Evolutionary conservation across 1,284 basidiomycete species (phyloP).

Genomic region (Papiliotrema laurentii): DNA sequence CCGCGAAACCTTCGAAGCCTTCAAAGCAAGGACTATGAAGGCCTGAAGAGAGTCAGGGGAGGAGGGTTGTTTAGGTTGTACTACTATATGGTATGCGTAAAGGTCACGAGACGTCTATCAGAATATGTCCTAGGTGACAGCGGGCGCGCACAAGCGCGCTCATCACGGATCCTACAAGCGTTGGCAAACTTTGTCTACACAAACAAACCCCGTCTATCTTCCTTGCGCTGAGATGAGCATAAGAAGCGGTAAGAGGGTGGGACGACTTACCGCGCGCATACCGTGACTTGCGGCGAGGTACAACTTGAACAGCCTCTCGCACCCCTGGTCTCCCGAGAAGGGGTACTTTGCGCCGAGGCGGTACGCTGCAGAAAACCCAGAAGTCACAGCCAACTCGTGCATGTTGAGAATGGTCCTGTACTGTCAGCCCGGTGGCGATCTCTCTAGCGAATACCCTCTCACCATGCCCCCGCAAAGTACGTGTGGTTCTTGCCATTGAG

Average conservation of each 20-base stretch:
- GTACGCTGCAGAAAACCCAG: conserved; percentile 4
- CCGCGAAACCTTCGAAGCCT: too few relatives aligned
- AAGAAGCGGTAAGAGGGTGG: background rate
- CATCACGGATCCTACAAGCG: too few relatives aligned
- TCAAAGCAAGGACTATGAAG: too few relatives aligned
- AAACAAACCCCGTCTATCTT: conserved; percentile 4
- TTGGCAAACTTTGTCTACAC: too few relatives aligned
- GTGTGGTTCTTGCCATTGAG: conserved; percentile 8
- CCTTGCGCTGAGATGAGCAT: background rate
- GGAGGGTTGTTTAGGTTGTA: too few relatives aligned
- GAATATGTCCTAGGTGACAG: too few relatives aligned
- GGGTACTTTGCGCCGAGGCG: conserved; percentile 5
- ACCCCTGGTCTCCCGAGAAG: conserved; percentile 2
- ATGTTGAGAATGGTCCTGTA: conserved; percentile 5
- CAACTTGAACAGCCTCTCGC: conserved; percentile 6
- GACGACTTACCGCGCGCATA: conserved; percentile 3
- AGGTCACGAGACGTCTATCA: too few relatives aligned
- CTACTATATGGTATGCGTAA: too few relatives aligned
- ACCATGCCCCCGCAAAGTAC: conserved; percentile 5
- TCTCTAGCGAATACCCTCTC: background rate
- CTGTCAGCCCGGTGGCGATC: background rate
- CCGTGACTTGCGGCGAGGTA: conserved; percentile 5
- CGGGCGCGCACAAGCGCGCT: too few relatives aligned
- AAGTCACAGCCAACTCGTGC: conserved; percentile 5
- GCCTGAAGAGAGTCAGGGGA: too few relatives aligned